Conservation (phyloP, 1,284 basidiomycete genomes). For the Mycena citricolor region DNA sequence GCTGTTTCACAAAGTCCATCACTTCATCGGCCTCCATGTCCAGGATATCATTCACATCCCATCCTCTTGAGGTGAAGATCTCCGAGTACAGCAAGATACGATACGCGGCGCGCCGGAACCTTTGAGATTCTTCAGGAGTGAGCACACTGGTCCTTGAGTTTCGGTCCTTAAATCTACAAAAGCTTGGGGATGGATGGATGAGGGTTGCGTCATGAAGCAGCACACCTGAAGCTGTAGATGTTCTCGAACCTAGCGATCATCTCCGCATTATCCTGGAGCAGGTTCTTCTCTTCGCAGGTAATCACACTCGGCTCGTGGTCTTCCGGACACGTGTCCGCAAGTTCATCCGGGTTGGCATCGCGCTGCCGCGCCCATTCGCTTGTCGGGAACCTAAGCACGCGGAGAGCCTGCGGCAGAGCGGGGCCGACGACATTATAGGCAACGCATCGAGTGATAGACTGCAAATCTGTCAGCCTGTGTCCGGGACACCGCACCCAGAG, state of each 20-base stretch:
- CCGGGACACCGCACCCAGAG: background rate
- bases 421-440: slow-evolving; percentile 5
- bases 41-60: background rate
- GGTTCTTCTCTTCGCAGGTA: slow-evolving; percentile 3
- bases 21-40: slow-evolving; percentile 1
- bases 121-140: slow-evolving; percentile 8
- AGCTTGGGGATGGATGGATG: background rate
- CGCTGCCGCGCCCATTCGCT: too few relatives aligned
- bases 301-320: background rate
- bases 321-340: slow-evolving; percentile 8
- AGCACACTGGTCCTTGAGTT: slow-evolving; percentile 10
- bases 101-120: slow-evolving; percentile 15
- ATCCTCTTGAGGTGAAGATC: slow-evolving; percentile 1
- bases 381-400: background rate
- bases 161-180: slow-evolving; percentile 11
- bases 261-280: background rate
- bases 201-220: background rate
- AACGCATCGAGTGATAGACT: slow-evolving; percentile 1
- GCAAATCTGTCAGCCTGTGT: background rate
- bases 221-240: slow-evolving; percentile 13
- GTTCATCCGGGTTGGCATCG: background rate
- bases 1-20: slow-evolving; percentile 1
- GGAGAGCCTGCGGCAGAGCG: slow-evolving; percentile 4
- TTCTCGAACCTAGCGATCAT: slow-evolving; percentile 4
- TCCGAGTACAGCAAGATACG: slow-evolving; percentile 10